A percentile compares a stretch with the other conserved stretches of the same genome.
Evolutionary conservation across 2,329 filamentous ascomycete species (phyloP).

Genomic region (Dryadomyces quercus-mongolicae): DNA sequence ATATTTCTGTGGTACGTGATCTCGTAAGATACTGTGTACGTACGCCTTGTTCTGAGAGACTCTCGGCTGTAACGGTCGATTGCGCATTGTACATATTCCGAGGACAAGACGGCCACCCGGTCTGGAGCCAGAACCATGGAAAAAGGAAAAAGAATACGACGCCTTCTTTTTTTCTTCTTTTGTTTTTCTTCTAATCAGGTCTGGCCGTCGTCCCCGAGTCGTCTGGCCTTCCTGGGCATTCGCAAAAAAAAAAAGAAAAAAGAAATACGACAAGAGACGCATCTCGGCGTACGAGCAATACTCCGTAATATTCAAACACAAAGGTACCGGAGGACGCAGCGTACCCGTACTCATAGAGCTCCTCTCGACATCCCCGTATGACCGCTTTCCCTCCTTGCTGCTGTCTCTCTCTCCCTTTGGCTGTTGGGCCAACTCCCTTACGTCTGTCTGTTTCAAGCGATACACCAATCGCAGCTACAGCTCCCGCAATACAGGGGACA

Average conservation of each 20-base stretch:
- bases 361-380: no score
- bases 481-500: not conserved
- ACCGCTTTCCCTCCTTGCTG: not conserved
- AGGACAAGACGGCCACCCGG: not conserved
- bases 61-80: no score
- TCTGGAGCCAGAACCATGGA: not conserved
- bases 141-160: not conserved
- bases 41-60: no score
- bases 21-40: not conserved
- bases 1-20: not conserved
- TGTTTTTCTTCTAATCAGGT: no score
- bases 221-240: no score
- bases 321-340: no score
- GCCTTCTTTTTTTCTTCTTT: not conserved
- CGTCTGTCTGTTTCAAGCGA: not conserved
- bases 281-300: no score
- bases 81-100: not conserved
- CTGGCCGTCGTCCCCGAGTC: no score
- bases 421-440: not conserved
- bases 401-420: not conserved
- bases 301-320: no score
- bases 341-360: no score
- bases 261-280: no score
- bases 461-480: not conserved
- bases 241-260: no score